Conservation (phyloP, 2,329 filamentous ascomycete species). For the Endothia cerciana region DNA sequence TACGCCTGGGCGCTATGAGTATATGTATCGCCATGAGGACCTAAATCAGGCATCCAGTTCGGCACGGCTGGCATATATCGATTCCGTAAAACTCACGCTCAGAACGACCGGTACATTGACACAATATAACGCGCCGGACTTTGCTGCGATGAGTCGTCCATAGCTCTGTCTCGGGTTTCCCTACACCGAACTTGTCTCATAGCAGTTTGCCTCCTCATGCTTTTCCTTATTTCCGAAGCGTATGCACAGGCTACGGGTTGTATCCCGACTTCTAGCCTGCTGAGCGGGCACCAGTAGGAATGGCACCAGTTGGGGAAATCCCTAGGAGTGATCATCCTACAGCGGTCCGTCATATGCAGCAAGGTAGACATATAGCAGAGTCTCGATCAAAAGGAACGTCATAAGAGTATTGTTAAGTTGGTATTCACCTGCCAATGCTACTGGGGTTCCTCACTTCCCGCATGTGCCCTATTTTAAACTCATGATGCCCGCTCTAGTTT, state of each 20-base stretch:
- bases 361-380: neutral
- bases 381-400: constrained; percentile 3
- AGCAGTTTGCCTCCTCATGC: neutral
- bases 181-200: no score
- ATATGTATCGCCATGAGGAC: no score
- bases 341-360: neutral
- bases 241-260: neutral
- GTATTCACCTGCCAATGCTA: neutral
- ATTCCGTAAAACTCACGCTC: no score
- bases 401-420: neutral
- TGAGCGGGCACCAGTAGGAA: constrained; percentile 6
- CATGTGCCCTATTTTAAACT: neutral
- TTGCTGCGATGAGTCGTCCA: no score
- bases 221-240: neutral
- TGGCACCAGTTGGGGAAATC: neutral
- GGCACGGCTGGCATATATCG: no score
- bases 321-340: neutral
- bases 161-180: no score
- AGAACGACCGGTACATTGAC: no score
- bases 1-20: no score
- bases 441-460: neutral
- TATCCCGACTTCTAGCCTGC: neutral
- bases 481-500: neutral
- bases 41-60: no score
- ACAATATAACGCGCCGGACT: no score